Percentiles rank a stretch among this genome's conserved stretches.
phyloP scores from a whole-genome alignment of 2,329 filamentous ascomycete genomes.

The Hymenoscyphus occultus region DNA sequence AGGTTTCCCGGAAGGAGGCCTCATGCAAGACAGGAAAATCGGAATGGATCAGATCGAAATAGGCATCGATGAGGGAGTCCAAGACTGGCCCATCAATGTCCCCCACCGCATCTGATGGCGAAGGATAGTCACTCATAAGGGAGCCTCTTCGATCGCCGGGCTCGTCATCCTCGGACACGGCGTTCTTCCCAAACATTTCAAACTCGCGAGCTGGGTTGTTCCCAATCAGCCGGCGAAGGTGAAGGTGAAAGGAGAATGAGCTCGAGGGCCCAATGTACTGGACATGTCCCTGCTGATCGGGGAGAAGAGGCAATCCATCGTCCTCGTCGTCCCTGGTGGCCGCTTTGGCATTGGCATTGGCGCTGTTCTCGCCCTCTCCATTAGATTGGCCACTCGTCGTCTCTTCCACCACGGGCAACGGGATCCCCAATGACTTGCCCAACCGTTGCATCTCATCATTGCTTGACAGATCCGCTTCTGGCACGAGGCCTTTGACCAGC shows the following conservation, averaged over 20 bases:
- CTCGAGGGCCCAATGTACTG: slow-evolving; percentile 45
- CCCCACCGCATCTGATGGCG: slow-evolving; percentile 27
- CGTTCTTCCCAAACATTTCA: slow-evolving; percentile 41
- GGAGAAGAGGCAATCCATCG: slow-evolving; percentile 32
- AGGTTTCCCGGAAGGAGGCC: slow-evolving; percentile 42
- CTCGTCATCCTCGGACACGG: slow-evolving; percentile 20
- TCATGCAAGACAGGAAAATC: slow-evolving; percentile 45
- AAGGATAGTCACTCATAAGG: slow-evolving; percentile 13
- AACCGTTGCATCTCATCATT: slow-evolving; percentile 42
- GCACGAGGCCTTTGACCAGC: slow-evolving; percentile 43
- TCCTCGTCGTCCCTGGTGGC: slow-evolving; percentile 33
- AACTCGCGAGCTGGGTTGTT: slow-evolving; percentile 35
- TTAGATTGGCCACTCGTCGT: slow-evolving; percentile 18
- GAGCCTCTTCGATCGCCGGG: slow-evolving; percentile 5
- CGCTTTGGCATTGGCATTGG: slow-evolving; percentile 16
- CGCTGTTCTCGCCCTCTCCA: slow-evolving; percentile 16
- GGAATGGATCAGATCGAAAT: slow-evolving; percentile 43
- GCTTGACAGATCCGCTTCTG: slow-evolving; percentile 42
- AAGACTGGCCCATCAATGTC: slow-evolving; percentile 32
- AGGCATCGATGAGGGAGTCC: slow-evolving; percentile 40
- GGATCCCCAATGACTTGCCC: slow-evolving; percentile 40
- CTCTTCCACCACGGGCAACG: slow-evolving; percentile 34
- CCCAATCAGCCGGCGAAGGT: slow-evolving; percentile 40
- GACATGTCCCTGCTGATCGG: slow-evolving; percentile 44
- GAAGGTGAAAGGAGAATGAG: slow-evolving; percentile 43